Percentiles rank a stretch among this genome's conserved stretches.
Evolutionary conservation across 2,329 filamentous ascomycete species (phyloP).

Genomic region (Penicillium corylophilum): DNA sequence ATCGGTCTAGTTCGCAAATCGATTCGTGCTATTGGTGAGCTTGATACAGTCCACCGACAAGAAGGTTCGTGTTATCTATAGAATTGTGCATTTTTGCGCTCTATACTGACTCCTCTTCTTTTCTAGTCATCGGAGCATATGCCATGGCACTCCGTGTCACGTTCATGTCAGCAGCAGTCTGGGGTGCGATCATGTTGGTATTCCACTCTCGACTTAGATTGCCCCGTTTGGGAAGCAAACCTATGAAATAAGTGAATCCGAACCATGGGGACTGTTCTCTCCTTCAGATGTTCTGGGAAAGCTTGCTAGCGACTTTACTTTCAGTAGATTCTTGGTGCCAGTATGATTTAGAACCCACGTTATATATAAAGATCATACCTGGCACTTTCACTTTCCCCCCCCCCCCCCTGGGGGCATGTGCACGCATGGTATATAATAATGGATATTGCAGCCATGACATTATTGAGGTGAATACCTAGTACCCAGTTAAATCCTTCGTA

Average conservation of each 20-base stretch:
- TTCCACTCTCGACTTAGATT: constrained; percentile 34
- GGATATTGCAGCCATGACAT: too few relatives aligned
- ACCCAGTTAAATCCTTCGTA: too few relatives aligned
- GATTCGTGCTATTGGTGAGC: constrained; percentile 47
- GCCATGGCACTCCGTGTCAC: constrained; percentile 37
- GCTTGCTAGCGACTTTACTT: too few relatives aligned
- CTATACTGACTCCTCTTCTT: constrained; percentile 14
- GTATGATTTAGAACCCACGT: too few relatives aligned
- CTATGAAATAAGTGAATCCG: constrained; percentile 7
- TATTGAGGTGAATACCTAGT: too few relatives aligned
- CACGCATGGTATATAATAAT: too few relatives aligned
- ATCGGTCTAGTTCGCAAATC: constrained; percentile 53
- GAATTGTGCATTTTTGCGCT: neutral
- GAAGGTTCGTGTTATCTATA: constrained; percentile 41
- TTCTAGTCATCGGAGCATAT: constrained; percentile 38
- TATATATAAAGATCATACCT: too few relatives aligned
- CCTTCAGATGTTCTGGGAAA: too few relatives aligned
- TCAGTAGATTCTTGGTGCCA: too few relatives aligned
- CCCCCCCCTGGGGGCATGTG: too few relatives aligned
- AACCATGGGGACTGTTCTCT: too few relatives aligned
- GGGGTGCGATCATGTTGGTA: constrained; percentile 34
- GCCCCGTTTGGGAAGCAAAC: constrained; percentile 31
- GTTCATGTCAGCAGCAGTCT: constrained; percentile 40
- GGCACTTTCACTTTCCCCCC: too few relatives aligned
- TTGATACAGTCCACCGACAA: constrained; percentile 46